Percentiles rank a stretch among this genome's conserved stretches.
Evolutionary conservation across 192 early-diverging fungal genomes (phyloP).

Genomic region (Chytriomyces hyalinus): DNA sequence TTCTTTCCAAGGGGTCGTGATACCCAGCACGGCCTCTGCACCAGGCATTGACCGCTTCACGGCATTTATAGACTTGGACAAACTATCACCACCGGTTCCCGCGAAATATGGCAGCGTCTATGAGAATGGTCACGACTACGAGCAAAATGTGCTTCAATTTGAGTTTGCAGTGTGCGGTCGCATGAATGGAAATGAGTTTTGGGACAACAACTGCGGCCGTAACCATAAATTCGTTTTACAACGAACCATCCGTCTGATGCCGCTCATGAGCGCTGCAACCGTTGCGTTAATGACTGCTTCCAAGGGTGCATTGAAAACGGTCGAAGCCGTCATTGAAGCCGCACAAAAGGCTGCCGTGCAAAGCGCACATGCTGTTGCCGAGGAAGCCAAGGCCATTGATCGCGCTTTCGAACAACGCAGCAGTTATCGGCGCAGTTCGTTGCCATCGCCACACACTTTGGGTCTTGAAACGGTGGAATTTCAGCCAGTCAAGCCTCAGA

Average conservation of each 20-base stretch:
- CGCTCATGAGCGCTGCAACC: slow-evolving; percentile 24
- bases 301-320: slow-evolving; percentile 4
- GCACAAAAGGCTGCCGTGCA: slow-evolving; percentile 6
- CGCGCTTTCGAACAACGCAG: background rate
- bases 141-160: slow-evolving; percentile 2
- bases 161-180: slow-evolving; percentile 61
- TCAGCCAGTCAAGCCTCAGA: too few relatives aligned
- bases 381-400: slow-evolving; percentile 12
- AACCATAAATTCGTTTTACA: slow-evolving; percentile 54
- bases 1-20: slow-evolving; percentile 63
- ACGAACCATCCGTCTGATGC: background rate
- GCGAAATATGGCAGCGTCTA: slow-evolving; percentile 6
- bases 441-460: too few relatives aligned
- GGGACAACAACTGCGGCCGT: slow-evolving; percentile 92
- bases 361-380: background rate
- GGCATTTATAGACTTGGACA: slow-evolving; percentile 67
- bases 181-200: slow-evolving; percentile 75
- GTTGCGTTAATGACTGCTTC: slow-evolving; percentile 9
- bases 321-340: slow-evolving; percentile 16
- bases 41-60: slow-evolving; percentile 73
- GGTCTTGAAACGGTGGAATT: too few relatives aligned
- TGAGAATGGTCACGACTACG: slow-evolving; percentile 15
- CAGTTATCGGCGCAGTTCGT: too few relatives aligned
- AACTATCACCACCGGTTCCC: background rate
- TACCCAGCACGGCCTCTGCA: slow-evolving; percentile 37